phyloP scores from a whole-genome alignment of 2,329 filamentous ascomycete genomes.

The Cytospora chrysosperma region DNA sequence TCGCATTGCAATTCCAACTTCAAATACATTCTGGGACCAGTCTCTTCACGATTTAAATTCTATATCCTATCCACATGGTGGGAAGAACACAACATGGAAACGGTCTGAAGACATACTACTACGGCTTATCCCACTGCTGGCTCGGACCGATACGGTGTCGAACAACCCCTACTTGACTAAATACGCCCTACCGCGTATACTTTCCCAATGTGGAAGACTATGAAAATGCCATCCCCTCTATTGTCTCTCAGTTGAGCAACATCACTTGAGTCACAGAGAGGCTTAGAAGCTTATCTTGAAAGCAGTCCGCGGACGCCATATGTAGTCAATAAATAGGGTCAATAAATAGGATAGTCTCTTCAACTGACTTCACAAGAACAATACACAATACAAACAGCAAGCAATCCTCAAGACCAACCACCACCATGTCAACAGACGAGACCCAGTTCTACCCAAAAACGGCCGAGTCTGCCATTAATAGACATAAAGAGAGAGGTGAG shows the following conservation, averaged over 20 bases:
- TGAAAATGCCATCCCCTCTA: background rate
- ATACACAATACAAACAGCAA: background rate
- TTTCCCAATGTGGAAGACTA: slow-evolving; percentile 9
- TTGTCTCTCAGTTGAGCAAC: background rate
- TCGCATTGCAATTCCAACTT: no score
- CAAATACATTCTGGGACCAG: no score
- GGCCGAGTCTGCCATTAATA: slow-evolving; percentile 21
- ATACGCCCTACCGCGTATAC: slow-evolving; percentile 14
- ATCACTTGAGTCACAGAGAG: slow-evolving; percentile 5
- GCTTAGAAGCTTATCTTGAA: background rate
- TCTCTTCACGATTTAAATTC: no score
- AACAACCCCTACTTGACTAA: background rate
- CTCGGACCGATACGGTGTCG: background rate
- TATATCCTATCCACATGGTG: no score
- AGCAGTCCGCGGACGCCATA: slow-evolving; percentile 8
- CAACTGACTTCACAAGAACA: no score
- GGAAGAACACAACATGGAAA: no score
- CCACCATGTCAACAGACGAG: slow-evolving; percentile 11
- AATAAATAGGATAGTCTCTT: no score
- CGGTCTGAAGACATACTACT: no score
- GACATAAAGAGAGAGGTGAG: slow-evolving; percentile 24
- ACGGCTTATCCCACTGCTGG: background rate
- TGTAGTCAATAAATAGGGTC: slow-evolving; percentile 8
- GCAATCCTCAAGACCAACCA: background rate
- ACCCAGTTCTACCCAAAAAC: slow-evolving; percentile 17